Base-by-base conservation (phyloP, 345 rosid genomes). In the Melastoma malabathricum region DNA sequence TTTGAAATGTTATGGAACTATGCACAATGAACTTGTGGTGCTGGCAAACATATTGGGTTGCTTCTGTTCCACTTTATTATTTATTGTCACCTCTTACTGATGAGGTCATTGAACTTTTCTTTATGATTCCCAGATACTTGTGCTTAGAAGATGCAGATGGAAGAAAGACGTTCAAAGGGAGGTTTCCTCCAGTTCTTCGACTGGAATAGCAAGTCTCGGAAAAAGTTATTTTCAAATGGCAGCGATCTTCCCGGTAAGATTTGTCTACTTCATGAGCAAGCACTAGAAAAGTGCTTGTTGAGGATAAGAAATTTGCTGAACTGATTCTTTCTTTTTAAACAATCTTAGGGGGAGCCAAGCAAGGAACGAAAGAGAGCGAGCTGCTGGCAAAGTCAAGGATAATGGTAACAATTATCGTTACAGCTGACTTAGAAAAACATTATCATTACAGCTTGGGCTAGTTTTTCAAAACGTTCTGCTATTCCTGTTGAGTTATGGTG, bases 161-260 rank as follows among this genome's bases (percentile, higher is more conserved):
- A 83, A 64, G 73, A 74, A 50, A 79, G 81, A 61, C 72, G 75
- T 56, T 56, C 86, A 6, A 93, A 83, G 65, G 89, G 90, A 63
- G 72, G 83, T 12, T 76, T 84, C 54, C 71, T 79, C n/a, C 57
- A 76, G 55, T 64, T 88, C 29, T 92, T 92, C 64, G 89, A 83
- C 61, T 85, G 97, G 99, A 71, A 81, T 64, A 80, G 86, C 13
- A 93, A 81, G 74, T 93, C 95, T 52, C 62, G 75, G 44, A 88
- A 85, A 81, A 88, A 82, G 72, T 72, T 81, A 43, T 77, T 87
- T 56, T 47, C 79, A 18, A 70, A 61, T 64, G 67, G 59, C 50
- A 60, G 71, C 1, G 81, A 74, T 18, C 47, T 62, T 16, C 55
- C 70, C 15, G 84, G 85, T 84, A 77, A 43, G 47, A 54, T 52